Base-by-base conservation (phyloP, 23 red algal species). In the Agarophyton chilense region DNA sequence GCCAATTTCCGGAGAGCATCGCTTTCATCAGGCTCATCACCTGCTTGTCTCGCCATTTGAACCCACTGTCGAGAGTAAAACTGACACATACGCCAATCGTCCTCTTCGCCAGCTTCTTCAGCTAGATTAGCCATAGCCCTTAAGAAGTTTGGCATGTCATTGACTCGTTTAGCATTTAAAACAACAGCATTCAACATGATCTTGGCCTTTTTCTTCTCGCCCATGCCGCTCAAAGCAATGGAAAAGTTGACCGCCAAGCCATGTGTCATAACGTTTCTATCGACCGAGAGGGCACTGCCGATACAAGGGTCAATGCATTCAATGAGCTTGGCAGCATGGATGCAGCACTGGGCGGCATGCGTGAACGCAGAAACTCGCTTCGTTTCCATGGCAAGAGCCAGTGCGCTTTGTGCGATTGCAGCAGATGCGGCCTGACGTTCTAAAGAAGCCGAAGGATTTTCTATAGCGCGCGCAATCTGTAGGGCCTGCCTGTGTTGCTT, bases 41-140 rank as follows among this genome's bases (percentile, higher is more conserved):
- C 17, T 14, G 46, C 52, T 26, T 78, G 56, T 32, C 47, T 76
- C 10, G 84, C 84, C 67, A 77, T 49, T 51, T 52, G 49, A 89
- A 89, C 63, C 84, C 84, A 89, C 52, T 89, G 60, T 6, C 54
- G 50, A 25, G 68, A 41, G 63, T 89, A 89, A 29, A 52, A 63
- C 53, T 77, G 43, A 18, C 66, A 77, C 34, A 76, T 61, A 33
- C 52, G 24, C 84, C 84, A 89, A 1, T 89, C 84, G 6, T 89
- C 52, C 10, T 89, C 72, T n/a, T 89, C 84, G 34, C 84, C 52
- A 5, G 84, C 84, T 62, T 89, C 84, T 67, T 89, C 84, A 26
- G 70, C 84, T 2, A 89, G 51, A 89, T 89, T 89, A 0, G 84
- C 45, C 8, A 89, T 18, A 13, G 84, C 84, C n/a, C 84, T 63